Percentiles rank a stretch among this genome's conserved stretches.
These are phyloP conservation scores for Hortiboletus flavorubellus DNA, from an alignment of 768 basidiomycete species.

Conservation along the genomic window DNA sequence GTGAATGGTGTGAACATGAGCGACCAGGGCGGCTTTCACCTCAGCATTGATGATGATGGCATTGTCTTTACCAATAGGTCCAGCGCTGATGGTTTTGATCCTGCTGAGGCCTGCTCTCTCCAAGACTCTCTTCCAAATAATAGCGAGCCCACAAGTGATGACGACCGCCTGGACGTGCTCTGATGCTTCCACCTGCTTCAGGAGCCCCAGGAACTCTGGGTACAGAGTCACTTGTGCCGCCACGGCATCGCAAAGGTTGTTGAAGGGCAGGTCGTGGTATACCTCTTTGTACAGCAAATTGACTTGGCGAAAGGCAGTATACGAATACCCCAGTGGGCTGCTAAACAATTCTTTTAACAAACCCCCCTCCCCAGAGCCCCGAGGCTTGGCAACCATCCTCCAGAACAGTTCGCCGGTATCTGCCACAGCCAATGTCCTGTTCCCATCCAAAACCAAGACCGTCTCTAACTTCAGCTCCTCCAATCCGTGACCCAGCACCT, in stretches of 20 bases:
- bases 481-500: constrained; percentile 10
- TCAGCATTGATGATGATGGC: constrained; percentile 10
- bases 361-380: constrained; percentile 9
- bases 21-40: constrained; percentile 16
- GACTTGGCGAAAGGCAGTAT: constrained; percentile 12
- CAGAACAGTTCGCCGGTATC: constrained; percentile 14
- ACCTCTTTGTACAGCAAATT: constrained; percentile 9
- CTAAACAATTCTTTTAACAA: constrained; percentile 12
- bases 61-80: constrained; percentile 11
- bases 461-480: constrained; percentile 13
- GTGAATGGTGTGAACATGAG: constrained; percentile 13
- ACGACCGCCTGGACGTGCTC: constrained; percentile 14
- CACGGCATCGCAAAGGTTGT: constrained; percentile 14
- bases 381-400: constrained; percentile 11
- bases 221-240: constrained; percentile 13
- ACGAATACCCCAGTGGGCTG: constrained; percentile 12
- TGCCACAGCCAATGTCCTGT: constrained; percentile 10
- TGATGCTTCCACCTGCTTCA: constrained; percentile 18
- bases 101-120: constrained; percentile 15
- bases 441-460: constrained; percentile 10
- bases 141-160: constrained; percentile 12
- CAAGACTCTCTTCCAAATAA: constrained; percentile 12
- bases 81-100: constrained; percentile 8
- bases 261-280: constrained; percentile 10
- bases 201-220: constrained; percentile 15